Evolutionary conservation across 768 basidiomycete species (phyloP), one percentile per base, ranked within the genome.

Genomic region (Chiua virens): DNA sequence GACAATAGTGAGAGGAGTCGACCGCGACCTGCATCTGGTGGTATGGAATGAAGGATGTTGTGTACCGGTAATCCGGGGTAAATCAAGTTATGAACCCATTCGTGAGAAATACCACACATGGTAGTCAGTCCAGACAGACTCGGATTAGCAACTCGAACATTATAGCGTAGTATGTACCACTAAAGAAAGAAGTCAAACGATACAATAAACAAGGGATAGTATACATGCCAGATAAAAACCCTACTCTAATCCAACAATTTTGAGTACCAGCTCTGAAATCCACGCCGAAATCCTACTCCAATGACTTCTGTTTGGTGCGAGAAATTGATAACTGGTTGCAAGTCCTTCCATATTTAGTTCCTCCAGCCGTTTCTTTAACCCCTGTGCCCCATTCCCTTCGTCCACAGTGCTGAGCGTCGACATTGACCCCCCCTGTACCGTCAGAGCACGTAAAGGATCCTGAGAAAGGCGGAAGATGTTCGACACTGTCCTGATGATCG

Each of bases 321-420:
- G 67, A 72, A 92, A 92, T 53, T 80, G 76, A 73, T 88, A 86
- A 60, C 75, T 83, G 55, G 76, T 83, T n/a, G 82, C 80, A 3
- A 93, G 72, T 8, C 89, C 89, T 53, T 79, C 79, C 88, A 92
- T 89, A 25, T 75, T 74, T 47, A 86, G 64, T 37, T 87, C 85
- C 50, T 90, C 86, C 8, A 92, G 75, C 9, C 71, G 75, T 44
- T 75, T 76, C 38, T 80, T 79, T 8, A 80, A 71, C 6, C 75
- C 78, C 40, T 75, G 72, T 17, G 64, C 49, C 30, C 65, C 54
- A 30, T 50, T 70, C 30, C 63, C 66, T 43, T 89, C 88, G 9
- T 88, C 86, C 17, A 81, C 73, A 1, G 80, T 83, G 55, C 75
- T 79, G 41, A 90, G 69, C 1, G 86, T 87, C 20, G 87, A 83